Percentiles rank a stretch among this genome's conserved stretches.
phyloP scores from a whole-genome alignment of 805 yeast genomes.

The Suhomyces prunicola region DNA sequence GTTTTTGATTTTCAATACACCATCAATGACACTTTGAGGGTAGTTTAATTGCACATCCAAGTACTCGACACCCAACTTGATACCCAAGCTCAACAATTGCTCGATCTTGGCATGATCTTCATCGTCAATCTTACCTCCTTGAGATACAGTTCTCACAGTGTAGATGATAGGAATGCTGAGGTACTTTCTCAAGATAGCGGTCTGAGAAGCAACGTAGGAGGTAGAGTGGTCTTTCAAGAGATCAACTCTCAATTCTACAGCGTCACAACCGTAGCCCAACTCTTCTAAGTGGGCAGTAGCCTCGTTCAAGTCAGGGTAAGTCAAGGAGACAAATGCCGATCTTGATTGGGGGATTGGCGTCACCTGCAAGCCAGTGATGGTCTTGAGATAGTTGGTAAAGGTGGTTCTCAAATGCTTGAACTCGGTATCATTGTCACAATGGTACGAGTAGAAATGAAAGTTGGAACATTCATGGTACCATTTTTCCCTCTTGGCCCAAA shows the following conservation, averaged over 20 bases:
- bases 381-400: slow-evolving; percentile 55
- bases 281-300: slow-evolving; percentile 46
- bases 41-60: slow-evolving; percentile 76
- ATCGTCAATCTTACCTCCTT: slow-evolving; percentile 82
- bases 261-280: slow-evolving; percentile 67
- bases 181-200: slow-evolving; percentile 63
- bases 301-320: slow-evolving; percentile 57
- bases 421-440: slow-evolving; percentile 55
- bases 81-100: slow-evolving; percentile 55
- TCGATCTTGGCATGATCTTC: slow-evolving; percentile 46
- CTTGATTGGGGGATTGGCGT: slow-evolving; percentile 42
- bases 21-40: slow-evolving; percentile 53
- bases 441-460: slow-evolving; percentile 71
- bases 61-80: slow-evolving; percentile 75
- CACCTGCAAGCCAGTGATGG: slow-evolving; percentile 55
- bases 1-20: slow-evolving; percentile 50
- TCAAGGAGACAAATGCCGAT: slow-evolving; percentile 71
- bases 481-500: slow-evolving; percentile 77
- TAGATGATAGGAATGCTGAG: slow-evolving; percentile 73
- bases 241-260: slow-evolving; percentile 83
- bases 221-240: slow-evolving; percentile 49
- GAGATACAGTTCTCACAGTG: slow-evolving; percentile 72
- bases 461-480: slow-evolving; percentile 83
- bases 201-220: slow-evolving; percentile 67
- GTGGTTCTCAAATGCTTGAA: slow-evolving; percentile 55